A percentile compares a stretch with the other conserved stretches of the same genome.
Conservation (phyloP, 306 rosid genomes). For the Fragaria iinumae region DNA sequence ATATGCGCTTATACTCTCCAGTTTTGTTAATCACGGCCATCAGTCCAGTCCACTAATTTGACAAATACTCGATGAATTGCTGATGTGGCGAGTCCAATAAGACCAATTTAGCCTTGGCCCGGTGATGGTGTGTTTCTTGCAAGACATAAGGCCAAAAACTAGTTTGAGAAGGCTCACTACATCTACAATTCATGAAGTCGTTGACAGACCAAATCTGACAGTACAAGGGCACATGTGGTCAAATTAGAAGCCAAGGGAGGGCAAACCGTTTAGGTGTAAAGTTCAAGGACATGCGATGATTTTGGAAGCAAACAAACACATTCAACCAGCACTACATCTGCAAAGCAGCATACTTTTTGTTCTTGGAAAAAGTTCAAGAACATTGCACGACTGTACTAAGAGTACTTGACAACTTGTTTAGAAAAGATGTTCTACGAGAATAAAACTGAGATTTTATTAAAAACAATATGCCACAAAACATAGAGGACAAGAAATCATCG, state of each 20-base stretch:
- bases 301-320: background rate
- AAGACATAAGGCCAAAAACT: background rate
- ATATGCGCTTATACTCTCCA: background rate
- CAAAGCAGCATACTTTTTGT: background rate
- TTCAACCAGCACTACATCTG: background rate
- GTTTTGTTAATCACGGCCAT: background rate
- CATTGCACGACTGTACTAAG: constrained; percentile 3
- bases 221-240: background rate
- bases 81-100: background rate
- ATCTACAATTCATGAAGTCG: background rate
- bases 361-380: background rate
- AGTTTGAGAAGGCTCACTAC: background rate
- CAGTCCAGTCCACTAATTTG: background rate
- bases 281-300: background rate
- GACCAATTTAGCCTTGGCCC: background rate
- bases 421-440: background rate
- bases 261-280: background rate
- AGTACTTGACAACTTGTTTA: background rate
- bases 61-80: background rate
- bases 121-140: background rate
- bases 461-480: background rate
- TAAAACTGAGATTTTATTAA: background rate
- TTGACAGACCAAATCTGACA: background rate
- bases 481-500: background rate
- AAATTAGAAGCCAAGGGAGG: background rate